These are phyloP conservation scores for Peziza echinospora DNA, from an alignment of 495 filamentous ascomycete species.

Conservation along the genomic window DNA sequence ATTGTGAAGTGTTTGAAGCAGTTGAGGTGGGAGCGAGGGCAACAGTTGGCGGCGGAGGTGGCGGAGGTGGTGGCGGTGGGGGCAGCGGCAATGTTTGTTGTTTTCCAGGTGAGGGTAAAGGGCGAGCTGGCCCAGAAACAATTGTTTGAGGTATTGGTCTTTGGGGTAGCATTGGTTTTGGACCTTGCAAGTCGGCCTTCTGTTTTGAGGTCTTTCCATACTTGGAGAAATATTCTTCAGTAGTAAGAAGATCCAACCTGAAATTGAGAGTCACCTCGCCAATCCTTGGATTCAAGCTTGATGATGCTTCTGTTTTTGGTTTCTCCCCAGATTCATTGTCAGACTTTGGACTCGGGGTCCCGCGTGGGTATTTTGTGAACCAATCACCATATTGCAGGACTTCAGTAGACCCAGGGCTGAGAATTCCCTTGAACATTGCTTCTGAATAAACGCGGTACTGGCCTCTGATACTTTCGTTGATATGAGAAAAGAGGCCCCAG, in stretches of 20 bases:
- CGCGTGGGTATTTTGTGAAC: constrained; percentile 89
- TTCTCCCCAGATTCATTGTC: constrained; percentile 8
- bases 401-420: constrained; percentile 30
- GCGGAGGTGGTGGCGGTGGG: constrained; percentile 6
- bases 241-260: constrained; percentile 59
- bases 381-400: constrained; percentile 97
- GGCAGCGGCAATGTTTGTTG: constrained; percentile 7
- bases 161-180: constrained; percentile 20
- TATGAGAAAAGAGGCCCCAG: constrained; percentile 96
- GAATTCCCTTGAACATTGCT: constrained; percentile 34
- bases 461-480: constrained; percentile 80
- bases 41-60: not conserved
- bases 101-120: constrained; percentile 22
- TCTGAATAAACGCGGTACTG: constrained; percentile 74
- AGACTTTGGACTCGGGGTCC: constrained; percentile 33
- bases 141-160: constrained; percentile 22
- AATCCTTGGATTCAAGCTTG: constrained; percentile 1
- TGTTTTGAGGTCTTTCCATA: constrained; percentile 42
- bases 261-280: constrained; percentile 14
- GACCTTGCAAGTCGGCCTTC: constrained; percentile 23
- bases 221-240: constrained; percentile 84
- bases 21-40: not conserved
- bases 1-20: too few relatives aligned
- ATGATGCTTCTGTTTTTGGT: not conserved
- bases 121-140: constrained; percentile 24